Base-by-base conservation (phyloP, 352 stramenopile species). In the Phytophthora podocarpi region DNA sequence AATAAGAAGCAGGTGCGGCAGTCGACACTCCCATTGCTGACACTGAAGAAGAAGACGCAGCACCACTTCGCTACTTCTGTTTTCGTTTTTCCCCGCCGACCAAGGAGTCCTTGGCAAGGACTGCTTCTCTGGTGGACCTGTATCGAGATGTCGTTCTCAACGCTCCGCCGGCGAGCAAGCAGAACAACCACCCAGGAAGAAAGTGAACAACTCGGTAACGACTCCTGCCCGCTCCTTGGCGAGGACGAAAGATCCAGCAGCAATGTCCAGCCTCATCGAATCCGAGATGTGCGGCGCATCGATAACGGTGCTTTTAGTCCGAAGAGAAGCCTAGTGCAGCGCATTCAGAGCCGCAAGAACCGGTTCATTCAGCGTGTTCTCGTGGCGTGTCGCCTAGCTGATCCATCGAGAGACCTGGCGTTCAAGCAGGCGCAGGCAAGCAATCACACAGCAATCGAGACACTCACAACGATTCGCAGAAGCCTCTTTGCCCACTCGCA, bases 351-450 rank as follows among this genome's bases (percentile, higher is more conserved):
- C 40, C 64, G 74, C 50, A 89, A 88, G 60, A 93, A 93, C 55
- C 81, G 83, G 26, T 36, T 83, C 9, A 70, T 93, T 21, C 83
- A 93, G 65, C 81, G 76, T 24, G 51, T 78, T 18, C 72, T 90
- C 13, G 76, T 93, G 28, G 67, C 59, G 2, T 78, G 72, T 26
- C 80, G 51, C 1, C 53, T 93, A 4, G 64, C 78, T 6, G 70
- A 85, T 30, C 69, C 71, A 11, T 82, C 83, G 10, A 72, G 63
- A 56, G 83, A 93, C 52, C 26, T 74, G 24, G 74, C 70, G 37
- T 90, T 87, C 59, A 68, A 70, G 24, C 69, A 82, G 28, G 80
- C 75, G 18, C 67, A 77, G 47, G 47, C 45, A 35, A 75, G 76
- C 41, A 86, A 78, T 49, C 64, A 51, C 12, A 37, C 48, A 5